These are phyloP conservation scores for Papiliotrema terrestris DNA, from an alignment of 1,284 basidiomycete species.

Conservation along the genomic window DNA sequence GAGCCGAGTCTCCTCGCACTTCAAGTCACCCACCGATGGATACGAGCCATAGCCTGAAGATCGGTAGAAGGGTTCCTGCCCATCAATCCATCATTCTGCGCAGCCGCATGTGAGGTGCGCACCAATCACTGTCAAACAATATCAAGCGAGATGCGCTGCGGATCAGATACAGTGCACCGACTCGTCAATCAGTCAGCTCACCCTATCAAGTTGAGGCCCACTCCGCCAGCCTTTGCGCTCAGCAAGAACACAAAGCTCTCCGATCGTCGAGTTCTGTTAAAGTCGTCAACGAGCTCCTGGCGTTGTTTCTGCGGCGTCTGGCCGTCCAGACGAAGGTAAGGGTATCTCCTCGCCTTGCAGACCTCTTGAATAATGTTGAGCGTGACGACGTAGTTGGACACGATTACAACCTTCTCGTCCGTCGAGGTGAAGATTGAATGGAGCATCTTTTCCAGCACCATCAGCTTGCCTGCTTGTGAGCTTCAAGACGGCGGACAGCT, in stretches of 20 bases:
- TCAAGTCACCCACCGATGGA: slow-evolving; percentile 65
- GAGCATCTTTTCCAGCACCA: slow-evolving; percentile 70
- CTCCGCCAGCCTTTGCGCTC: slow-evolving; percentile 92
- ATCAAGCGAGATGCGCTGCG: slow-evolving; percentile 73
- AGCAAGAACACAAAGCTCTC: slow-evolving; percentile 74
- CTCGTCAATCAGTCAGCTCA: slow-evolving; percentile 9
- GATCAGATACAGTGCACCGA: slow-evolving; percentile 1
- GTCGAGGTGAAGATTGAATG: slow-evolving; percentile 62
- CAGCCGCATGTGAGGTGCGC: neutral
- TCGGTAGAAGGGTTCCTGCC: slow-evolving; percentile 57
- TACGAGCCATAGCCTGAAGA: slow-evolving; percentile 95
- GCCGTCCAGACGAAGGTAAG: slow-evolving; percentile 83
- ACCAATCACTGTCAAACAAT: slow-evolving; percentile 86
- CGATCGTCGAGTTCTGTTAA: slow-evolving; percentile 35
- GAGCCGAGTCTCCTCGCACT: slow-evolving; percentile 1
- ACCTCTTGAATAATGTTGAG: slow-evolving; percentile 86
- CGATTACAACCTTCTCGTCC: slow-evolving; percentile 88
- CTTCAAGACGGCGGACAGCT: neutral
- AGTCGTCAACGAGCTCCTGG: slow-evolving; percentile 55
- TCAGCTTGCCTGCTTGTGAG: slow-evolving; percentile 64
- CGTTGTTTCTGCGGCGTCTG: slow-evolving; percentile 74
- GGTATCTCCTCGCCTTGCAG: slow-evolving; percentile 72
- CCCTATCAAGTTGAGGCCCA: slow-evolving; percentile 86
- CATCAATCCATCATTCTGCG: slow-evolving; percentile 1
- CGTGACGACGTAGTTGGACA: slow-evolving; percentile 86